Evolutionary conservation across 228 moss, liverwort and hornwort species (phyloP).

Genomic region (Sphagnum fallax): DNA sequence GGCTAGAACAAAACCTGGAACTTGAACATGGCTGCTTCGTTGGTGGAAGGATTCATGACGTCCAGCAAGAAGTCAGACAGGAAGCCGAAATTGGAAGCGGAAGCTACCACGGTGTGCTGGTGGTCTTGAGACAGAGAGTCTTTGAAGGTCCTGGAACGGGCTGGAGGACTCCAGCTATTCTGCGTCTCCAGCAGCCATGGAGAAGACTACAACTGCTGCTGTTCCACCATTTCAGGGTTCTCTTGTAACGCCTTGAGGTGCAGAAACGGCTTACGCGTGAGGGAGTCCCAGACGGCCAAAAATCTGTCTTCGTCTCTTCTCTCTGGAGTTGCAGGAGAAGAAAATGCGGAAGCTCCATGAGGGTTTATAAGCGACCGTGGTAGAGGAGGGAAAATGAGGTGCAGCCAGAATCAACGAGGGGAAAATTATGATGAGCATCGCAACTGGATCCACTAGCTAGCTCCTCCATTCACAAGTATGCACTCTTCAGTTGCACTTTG

Average conservation of each 20-base stretch:
- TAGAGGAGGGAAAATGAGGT: too few relatives aligned
- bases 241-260: constrained; percentile 26
- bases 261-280: constrained; percentile 41
- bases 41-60: constrained; percentile 29
- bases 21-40: constrained; percentile 9
- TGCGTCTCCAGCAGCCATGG: constrained; percentile 50
- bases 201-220: not conserved
- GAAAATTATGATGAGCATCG: too few relatives aligned
- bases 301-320: too few relatives aligned
- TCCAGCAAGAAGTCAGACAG: constrained; percentile 72
- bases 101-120: constrained; percentile 42
- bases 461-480: too few relatives aligned
- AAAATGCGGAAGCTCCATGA: too few relatives aligned
- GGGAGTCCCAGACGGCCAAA: constrained; percentile 73
- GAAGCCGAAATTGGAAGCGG: constrained; percentile 61
- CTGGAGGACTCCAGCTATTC: constrained; percentile 44
- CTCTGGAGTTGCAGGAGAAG: too few relatives aligned
- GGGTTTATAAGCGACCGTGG: too few relatives aligned
- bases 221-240: constrained; percentile 15
- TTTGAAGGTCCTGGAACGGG: constrained; percentile 64
- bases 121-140: constrained; percentile 51
- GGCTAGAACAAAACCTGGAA: too few relatives aligned
- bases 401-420: too few relatives aligned
- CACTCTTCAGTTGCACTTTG: too few relatives aligned
- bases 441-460: too few relatives aligned